Conservation (phyloP, 129 eudicot species). For the Oenanthe sinensis region DNA sequence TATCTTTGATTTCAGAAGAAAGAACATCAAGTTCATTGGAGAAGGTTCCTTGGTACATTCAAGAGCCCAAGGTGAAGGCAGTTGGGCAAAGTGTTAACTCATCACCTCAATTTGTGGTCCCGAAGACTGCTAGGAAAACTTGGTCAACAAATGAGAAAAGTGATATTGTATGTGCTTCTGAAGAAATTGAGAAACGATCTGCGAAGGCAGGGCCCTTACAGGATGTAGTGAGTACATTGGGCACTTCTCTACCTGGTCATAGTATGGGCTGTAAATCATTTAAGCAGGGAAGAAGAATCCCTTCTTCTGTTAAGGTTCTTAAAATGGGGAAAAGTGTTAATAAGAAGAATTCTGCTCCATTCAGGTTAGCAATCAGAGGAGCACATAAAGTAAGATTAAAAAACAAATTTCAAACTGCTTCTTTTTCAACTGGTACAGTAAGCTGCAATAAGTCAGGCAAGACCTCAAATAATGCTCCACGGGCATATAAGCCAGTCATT, state of each 20-base stretch:
- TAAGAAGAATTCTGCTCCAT: constrained; percentile 22
- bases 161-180: constrained; percentile 19
- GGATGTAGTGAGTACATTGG: constrained; percentile 21
- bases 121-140: constrained; percentile 13
- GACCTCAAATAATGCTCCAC: constrained; percentile 36
- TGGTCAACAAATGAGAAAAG: constrained; percentile 14
- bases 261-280: constrained; percentile 17
- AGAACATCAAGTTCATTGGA: constrained; percentile 28
- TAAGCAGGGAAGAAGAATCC: constrained; percentile 21
- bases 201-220: constrained; percentile 17
- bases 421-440: constrained; percentile 27
- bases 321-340: constrained; percentile 23
- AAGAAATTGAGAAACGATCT: constrained; percentile 25
- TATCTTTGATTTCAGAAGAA: constrained; percentile 35
- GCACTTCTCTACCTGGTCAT: constrained; percentile 22
- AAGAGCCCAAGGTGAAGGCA: constrained; percentile 25
- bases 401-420: constrained; percentile 29
- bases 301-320: constrained; percentile 24
- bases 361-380: constrained; percentile 27
- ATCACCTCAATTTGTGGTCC: constrained; percentile 31
- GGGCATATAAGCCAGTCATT: constrained; percentile 49
- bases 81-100: constrained; percentile 31
- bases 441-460: constrained; percentile 40
- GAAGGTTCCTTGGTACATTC: constrained; percentile 22
- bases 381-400: constrained; percentile 40